Percentiles rank a stretch among this genome's conserved stretches.
Conservation (phyloP, 371 early-diverging fungal species). For the Lichtheimia corymbifera region DNA sequence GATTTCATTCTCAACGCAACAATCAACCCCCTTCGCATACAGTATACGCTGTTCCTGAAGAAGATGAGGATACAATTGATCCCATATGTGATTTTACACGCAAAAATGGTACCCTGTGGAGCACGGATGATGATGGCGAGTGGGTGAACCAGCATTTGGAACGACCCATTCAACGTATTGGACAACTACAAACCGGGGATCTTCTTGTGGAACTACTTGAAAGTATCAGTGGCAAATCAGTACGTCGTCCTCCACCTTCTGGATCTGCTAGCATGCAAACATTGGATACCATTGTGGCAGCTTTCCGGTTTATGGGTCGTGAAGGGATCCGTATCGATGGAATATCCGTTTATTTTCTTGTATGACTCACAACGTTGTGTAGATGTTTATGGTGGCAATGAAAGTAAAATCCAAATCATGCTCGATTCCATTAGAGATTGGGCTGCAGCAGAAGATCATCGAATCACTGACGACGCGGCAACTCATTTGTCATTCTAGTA, state of each 20-base stretch:
- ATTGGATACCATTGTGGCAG: constrained; percentile 60
- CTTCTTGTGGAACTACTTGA: constrained; percentile 53
- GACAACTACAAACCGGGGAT: constrained; percentile 46
- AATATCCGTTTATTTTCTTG: not conserved
- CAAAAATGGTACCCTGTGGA: constrained; percentile 2
- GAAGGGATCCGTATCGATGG: constrained; percentile 59
- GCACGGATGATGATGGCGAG: constrained; percentile 6
- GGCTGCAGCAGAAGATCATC: constrained; percentile 12
- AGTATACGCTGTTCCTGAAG: constrained; percentile 20
- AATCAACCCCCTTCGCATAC: constrained; percentile 9
- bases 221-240: constrained; percentile 46
- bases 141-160: constrained; percentile 60
- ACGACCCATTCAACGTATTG: constrained; percentile 10
- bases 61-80: constrained; percentile 49
- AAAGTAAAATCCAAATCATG: constrained; percentile 56
- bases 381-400: constrained; percentile 60
- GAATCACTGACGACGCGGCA: not conserved
- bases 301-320: constrained; percentile 64
- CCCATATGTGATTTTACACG: constrained; percentile 34
- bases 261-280: constrained; percentile 24
- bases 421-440: constrained; percentile 28
- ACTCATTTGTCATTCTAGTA: too few relatives aligned
- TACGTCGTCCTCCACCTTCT: constrained; percentile 28
- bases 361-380: not conserved
- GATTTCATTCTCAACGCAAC: constrained; percentile 2